These are phyloP conservation scores for Aspergillus fructus DNA, from an alignment of 2,329 filamentous ascomycete species.

Conservation along the genomic window DNA sequence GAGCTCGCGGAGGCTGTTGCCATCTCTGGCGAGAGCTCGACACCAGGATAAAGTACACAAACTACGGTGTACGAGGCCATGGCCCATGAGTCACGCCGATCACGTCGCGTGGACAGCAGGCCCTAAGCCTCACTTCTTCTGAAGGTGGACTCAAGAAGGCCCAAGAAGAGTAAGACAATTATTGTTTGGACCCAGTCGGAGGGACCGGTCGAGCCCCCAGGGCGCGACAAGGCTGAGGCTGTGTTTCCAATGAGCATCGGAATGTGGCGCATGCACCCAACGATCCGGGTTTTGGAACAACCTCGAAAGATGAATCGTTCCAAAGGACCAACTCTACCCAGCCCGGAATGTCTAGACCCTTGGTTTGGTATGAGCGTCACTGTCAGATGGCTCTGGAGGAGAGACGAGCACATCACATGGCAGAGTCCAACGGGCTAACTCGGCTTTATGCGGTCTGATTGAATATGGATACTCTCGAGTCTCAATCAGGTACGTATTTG, in stretches of 20 bases:
- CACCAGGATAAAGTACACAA: neutral
- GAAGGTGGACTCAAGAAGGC: neutral
- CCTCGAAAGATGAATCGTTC: neutral
- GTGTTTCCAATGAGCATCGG: neutral
- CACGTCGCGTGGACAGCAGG: neutral
- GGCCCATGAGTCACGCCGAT: neutral
- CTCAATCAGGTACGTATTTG: neutral
- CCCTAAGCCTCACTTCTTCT: neutral
- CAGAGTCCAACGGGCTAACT: too few relatives aligned
- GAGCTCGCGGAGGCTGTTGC: too few relatives aligned
- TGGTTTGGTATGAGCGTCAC: too few relatives aligned
- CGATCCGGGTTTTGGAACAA: neutral
- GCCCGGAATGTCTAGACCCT: neutral
- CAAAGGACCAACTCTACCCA: neutral
- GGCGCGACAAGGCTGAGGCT: conserved; percentile 7
- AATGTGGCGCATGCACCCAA: neutral
- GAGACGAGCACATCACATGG: too few relatives aligned
- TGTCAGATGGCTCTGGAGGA: too few relatives aligned
- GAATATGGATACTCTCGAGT: neutral
- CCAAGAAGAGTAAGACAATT: neutral
- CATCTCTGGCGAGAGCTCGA: neutral
- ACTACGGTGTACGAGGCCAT: neutral
- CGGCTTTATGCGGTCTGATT: neutral
- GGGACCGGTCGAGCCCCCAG: neutral
- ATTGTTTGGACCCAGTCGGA: neutral